Evolutionary conservation across 768 basidiomycete species (phyloP), one percentile per base, ranked within the genome.

Genomic region (Amanita fuliginea): DNA sequence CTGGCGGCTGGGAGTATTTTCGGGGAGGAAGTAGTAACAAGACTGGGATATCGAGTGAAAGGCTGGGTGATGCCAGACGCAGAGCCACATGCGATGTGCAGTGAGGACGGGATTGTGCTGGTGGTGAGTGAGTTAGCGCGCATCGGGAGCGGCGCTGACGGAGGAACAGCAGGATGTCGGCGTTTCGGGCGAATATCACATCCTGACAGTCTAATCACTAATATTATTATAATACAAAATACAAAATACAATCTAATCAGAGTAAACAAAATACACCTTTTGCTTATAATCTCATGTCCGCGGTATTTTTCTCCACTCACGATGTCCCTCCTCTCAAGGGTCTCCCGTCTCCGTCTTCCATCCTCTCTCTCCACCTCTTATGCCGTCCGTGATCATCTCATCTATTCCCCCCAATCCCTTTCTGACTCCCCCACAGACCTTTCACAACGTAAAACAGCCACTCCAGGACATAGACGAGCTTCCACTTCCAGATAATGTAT

Each of bases 31-130:
- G 67, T 79, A 24, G 53, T 54, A 24, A 79, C 78, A 18, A 61
- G 58, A 30, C 57, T 81, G 46, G 75, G 77, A 30, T 79, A 71
- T 58, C 66, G 70, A 32, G 57, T 71, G 16, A 63, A 61, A 49
- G 60, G 56, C 5, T 49, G 63, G 42, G 34, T 53, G 10, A 33
- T 71, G 47, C 58, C 58, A 45, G 54, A 54, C 42, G 52, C 53
- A 39, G 10, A 6, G 48, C 21, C 35, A 39, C 49, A 63, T 43
- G 68, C 67, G 6, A 73, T 83, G 72, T 74, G 79, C 64, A 73
- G 69, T 53, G 78, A 80, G 59, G 80, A 82, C 60, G 66, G 63
- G 51, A 53, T 82, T 6, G 62, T 83, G 43, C 60, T 78, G 3
- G 74, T 34, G 68, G 75, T 57, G 72, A 76, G 60, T 58, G 32